Base-by-base conservation (phyloP, 257 asterid genomes). In the Leptodermis oblonga region DNA sequence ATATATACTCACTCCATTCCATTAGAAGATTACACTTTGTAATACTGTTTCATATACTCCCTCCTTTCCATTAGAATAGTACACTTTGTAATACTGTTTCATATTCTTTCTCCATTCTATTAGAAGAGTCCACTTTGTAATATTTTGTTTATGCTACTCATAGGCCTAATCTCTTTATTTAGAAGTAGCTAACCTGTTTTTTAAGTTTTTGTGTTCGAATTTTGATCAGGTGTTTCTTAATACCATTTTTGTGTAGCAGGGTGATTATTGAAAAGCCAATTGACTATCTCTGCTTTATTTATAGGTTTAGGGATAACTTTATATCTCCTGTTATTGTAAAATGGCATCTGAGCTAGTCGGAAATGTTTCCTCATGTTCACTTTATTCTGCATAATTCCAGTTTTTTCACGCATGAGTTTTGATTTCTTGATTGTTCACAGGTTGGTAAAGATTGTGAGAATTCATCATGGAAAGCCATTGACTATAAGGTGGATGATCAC, bases 391-490 rank as follows among this genome's bases (percentile, higher is more conserved):
- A 23, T n/a, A 53, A 7, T 25, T 3, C 62, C 3, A 5, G 13
- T 60, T 51, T 51, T 51, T 51, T 45, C 18, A 59, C 3, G 39
- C 28, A 34, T 17, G 13, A 4, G 39, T 20, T n/a, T 60, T 62
- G 45, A 34, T 30, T 55, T 51, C 46, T n/a, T 61, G 22, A 28
- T 28, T 20, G 9, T 67, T 26, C n/a, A 70, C 42, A 90, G 97
- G 87, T 88, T 1, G 90, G 85, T 56, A 86, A 88, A 67, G 78
- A 85, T 63, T 79, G 85, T 11, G 82, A 59, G 14, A 92, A 90
- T 70, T 83, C 88, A 10, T 72, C 81, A 63, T 92, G 97, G 97
- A 80, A 88, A 80, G 98, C 95, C 39, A 77, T 92, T 43, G 91
- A 81, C 18, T 92, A 87, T 69, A 68, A 77, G 37, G 90, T 88